These are phyloP conservation scores for Cicer yamashitae DNA, from an alignment of 306 rosid genomes.

Conservation along the genomic window DNA sequence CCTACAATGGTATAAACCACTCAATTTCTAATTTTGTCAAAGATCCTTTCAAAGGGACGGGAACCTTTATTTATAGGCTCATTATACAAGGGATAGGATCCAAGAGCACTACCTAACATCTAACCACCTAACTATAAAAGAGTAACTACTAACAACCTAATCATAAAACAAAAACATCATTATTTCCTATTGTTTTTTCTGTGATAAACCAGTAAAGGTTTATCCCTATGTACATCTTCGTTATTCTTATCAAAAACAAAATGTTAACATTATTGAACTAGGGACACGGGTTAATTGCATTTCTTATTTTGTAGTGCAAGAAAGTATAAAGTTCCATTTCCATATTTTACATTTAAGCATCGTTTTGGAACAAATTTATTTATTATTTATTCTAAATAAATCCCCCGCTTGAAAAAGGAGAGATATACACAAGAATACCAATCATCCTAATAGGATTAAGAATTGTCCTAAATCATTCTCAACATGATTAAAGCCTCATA, in stretches of 20 bases:
- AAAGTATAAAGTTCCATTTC: conserved; percentile 11
- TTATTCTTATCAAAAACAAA: background rate
- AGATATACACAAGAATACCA: background rate
- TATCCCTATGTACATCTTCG: too few relatives aligned
- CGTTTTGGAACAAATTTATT: background rate
- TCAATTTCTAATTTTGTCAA: too few relatives aligned
- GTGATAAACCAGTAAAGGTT: too few relatives aligned
- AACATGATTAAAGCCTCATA: conserved; percentile 19
- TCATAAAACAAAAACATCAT: too few relatives aligned
- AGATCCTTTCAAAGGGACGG: too few relatives aligned
- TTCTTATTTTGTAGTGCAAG: background rate
- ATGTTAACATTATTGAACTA: background rate
- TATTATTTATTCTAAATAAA: background rate
- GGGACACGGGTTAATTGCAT: background rate
- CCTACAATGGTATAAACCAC: too few relatives aligned
- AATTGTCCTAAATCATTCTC: background rate
- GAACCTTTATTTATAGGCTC: too few relatives aligned
- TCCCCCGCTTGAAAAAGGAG: background rate
- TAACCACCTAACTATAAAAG: too few relatives aligned
- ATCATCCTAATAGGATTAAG: conserved; percentile 30
- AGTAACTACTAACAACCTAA: too few relatives aligned
- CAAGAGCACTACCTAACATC: too few relatives aligned
- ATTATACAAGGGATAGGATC: too few relatives aligned
- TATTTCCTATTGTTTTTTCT: too few relatives aligned
- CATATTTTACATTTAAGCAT: conserved; percentile 5